Base-by-base conservation (phyloP, 1,284 basidiomycete genomes). In the Heimioporus punctisporus region DNA sequence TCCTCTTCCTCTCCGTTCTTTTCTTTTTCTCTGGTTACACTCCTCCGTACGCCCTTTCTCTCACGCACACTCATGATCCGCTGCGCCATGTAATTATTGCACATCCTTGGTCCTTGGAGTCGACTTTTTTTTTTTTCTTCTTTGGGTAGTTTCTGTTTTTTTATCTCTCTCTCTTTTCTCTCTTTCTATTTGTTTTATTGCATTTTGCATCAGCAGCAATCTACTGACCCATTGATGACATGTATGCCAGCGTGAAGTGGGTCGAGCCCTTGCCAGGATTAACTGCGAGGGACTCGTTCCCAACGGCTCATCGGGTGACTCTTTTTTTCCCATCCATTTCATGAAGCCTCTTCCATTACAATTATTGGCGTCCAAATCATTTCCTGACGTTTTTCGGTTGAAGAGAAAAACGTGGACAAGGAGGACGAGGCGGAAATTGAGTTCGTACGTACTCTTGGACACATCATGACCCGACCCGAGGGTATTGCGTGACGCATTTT, bases 21-120 rank as follows among this genome's bases (percentile, higher is more conserved):
- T 43, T 12, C 41, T 25, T 60, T 28, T 6, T 45, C 40, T 45
- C 47, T 42, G 55, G 51, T 54, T 48, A 30, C 57, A 30, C 30
- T 34, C 24, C 21, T 39, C 27, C 45, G 55, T 30, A 39, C 46
- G 64, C 63, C 63, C 60, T 21, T 12, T 25, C 54, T 39, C 37
- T 30, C 57, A 60, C 46, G 52, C 44, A 41, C 43, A 46, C 44
- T 31, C 45, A 39, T 50, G 47, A 64, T 64, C 52, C 64, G 63
- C 58, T 56, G 54, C 48, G 56, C 54, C 62, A 64, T 68, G 65
- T 64, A 68, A 56, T 64, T 58, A 54, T 63, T 58, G 64, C 64
- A 68, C 61, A 48, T 42, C 48, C 50, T 44, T 48, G 37, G 10
- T 37, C 28, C 17, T 31, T 26, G 37, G 45, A 24, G 21, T 58